phyloP scores from a whole-genome alignment of 164 flowering plant genomes.

The Euptelea pleiosperma region DNA sequence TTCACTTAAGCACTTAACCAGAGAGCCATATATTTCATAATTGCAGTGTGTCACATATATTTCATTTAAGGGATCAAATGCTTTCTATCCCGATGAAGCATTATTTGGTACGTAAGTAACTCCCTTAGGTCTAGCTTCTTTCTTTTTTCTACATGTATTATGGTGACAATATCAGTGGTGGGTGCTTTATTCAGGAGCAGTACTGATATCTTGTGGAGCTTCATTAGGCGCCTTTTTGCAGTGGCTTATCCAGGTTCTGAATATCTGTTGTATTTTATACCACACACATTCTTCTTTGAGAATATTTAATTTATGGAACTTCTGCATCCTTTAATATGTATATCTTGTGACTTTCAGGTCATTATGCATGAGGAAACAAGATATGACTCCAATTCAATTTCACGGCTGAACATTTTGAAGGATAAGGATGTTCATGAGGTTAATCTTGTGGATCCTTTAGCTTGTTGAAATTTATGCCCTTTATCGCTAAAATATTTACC shows the following conservation, averaged over 20 bases:
- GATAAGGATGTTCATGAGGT: constrained; percentile 26
- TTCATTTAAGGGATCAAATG: constrained; percentile 10
- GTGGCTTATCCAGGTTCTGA: constrained; percentile 32
- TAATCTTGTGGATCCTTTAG: background rate
- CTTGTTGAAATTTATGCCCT: background rate
- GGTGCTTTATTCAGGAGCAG: constrained; percentile 24
- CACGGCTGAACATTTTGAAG: constrained; percentile 20
- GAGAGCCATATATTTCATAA: background rate
- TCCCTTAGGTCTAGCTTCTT: background rate
- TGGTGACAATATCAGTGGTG: background rate
- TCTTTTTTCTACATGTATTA: background rate
- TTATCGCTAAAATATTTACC: no score
- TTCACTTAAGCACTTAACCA: background rate
- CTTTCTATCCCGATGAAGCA: constrained; percentile 2
- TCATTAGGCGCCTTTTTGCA: constrained; percentile 31
- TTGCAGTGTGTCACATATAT: constrained; percentile 24
- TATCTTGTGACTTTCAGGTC: constrained; percentile 16
- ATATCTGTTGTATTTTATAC: background rate
- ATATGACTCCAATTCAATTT: constrained; percentile 7
- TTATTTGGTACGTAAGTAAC: constrained; percentile 15
- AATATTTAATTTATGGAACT: background rate
- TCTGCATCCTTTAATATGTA: background rate
- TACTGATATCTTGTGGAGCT: constrained; percentile 25
- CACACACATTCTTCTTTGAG: background rate
- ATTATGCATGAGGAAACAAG: constrained; percentile 17